Evolutionary conservation across 2,329 filamentous ascomycete genomes (phyloP), one percentile per base, ranked within the genome.

Genomic region (Ustulina deusta): DNA sequence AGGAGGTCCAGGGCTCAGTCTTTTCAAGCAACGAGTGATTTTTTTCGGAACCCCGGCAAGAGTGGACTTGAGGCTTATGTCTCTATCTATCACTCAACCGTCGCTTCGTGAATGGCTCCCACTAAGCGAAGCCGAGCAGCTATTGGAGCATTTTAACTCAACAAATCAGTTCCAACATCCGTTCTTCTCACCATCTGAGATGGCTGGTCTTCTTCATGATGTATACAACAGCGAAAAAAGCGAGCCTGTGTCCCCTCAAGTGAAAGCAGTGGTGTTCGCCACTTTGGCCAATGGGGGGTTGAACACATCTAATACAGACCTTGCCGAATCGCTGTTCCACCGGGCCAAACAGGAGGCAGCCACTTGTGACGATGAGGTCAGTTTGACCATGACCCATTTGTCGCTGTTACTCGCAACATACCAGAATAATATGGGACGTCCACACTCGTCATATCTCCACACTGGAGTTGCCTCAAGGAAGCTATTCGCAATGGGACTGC

Each of bases 21-120:
- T 66, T 22, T 57, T 66, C 29, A 66, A 66, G 38, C 63, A 66
- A 42, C 56, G 49, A 54, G 36, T 27, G 4, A 55, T 66, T 3
- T 66, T 66, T 34, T 66, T 66, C 49, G 63, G 63, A n/a, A 66
- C 51, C 27, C 57, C 63, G n/a, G 44, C 51, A 4, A 66, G 63
- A 49, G 42, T 61, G 13, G 63, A 66, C 36, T 49, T 34, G 29
- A 57, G 51, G 40, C 40, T 38, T 32, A 20, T 15, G 20, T 34
- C 58, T 17, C 51, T 46, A 17, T 64, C 44, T 0, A 25, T 42
- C 29, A 57, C 25, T 44, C 27, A 29, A 11, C 40, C 20, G 6
- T 51, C 32, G 20, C 57, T 66, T 56, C 27, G 7, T 22, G 63
- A 66, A 55, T 48, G 48, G 48, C 56, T 66, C 22, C 58, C 63